A percentile compares a stretch with the other conserved stretches of the same genome.
phyloP scores from a whole-genome alignment of 164 flowering plant genomes.

The Aristolochia fimbriata region DNA sequence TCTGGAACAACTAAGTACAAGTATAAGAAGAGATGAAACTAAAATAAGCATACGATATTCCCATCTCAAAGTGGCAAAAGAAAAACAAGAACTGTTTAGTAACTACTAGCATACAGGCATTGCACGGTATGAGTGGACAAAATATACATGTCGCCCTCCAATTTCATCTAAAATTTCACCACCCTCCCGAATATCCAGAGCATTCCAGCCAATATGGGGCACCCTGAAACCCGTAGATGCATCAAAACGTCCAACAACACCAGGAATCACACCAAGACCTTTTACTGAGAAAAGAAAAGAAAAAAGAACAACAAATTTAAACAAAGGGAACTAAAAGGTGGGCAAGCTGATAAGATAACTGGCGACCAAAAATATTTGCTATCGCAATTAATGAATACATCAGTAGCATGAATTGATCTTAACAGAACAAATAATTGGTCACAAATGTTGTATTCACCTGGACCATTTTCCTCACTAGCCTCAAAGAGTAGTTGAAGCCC shows the following conservation, averaged over 20 bases:
- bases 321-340: too few relatives aligned
- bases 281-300: constrained; percentile 41
- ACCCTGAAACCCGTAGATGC: constrained; percentile 70
- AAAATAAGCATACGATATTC: background rate
- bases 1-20: constrained; percentile 1
- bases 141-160: constrained; percentile 76
- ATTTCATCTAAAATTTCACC: constrained; percentile 77
- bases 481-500: constrained; percentile 96
- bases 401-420: background rate
- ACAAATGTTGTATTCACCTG: constrained; percentile 31
- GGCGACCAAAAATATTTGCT: too few relatives aligned
- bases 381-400: background rate
- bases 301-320: constrained; percentile 1
- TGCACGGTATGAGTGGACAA: constrained; percentile 96
- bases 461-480: constrained; percentile 94
- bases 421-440: background rate
- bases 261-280: constrained; percentile 96
- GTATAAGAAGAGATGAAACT: background rate
- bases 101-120: constrained; percentile 40
- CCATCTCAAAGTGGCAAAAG: too few relatives aligned
- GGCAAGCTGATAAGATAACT: too few relatives aligned
- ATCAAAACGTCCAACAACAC: constrained; percentile 91
- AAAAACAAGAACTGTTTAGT: constrained; percentile 3
- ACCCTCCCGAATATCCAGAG: constrained; percentile 51
- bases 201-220: constrained; percentile 99